phyloP scores from a whole-genome alignment of 2,329 filamentous ascomycete genomes.

The Eutypella sp. region DNA sequence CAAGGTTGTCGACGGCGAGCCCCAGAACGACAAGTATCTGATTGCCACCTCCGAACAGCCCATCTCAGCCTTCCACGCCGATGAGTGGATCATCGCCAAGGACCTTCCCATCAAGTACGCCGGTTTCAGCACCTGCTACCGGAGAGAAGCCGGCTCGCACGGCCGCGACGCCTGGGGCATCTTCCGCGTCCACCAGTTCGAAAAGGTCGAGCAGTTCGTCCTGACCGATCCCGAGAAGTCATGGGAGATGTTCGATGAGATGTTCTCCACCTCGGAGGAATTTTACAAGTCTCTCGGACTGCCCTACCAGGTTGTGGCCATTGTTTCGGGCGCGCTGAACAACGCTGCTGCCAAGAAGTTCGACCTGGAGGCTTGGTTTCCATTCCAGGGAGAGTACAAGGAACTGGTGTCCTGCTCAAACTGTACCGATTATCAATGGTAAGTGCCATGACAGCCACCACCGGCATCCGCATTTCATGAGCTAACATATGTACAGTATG shows the following conservation, averaged over 20 bases:
- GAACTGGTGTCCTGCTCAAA: constrained; percentile 97
- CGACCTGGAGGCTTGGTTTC: constrained; percentile 95
- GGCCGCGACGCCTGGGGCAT: constrained; percentile 96
- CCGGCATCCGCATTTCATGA: too few relatives aligned
- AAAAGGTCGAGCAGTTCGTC: constrained; percentile 62
- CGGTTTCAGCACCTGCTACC: constrained; percentile 91
- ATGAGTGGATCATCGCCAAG: constrained; percentile 83
- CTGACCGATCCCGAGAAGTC: constrained; percentile 78
- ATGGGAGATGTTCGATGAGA: constrained; percentile 89
- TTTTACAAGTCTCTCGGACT: constrained; percentile 89
- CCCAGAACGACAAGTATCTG: constrained; percentile 78
- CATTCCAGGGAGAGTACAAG: constrained; percentile 96
- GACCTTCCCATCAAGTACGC: constrained; percentile 90
- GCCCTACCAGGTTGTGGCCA: constrained; percentile 87
- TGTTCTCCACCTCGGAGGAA: constrained; percentile 87
- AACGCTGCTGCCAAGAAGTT: constrained; percentile 88
- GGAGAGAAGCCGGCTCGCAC: constrained; percentile 89
- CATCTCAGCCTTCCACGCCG: constrained; percentile 84
- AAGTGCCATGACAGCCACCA: neutral
- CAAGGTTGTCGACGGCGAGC: constrained; percentile 86
- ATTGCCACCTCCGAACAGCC: constrained; percentile 89
- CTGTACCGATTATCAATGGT: constrained; percentile 86
- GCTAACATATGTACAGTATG: neutral
- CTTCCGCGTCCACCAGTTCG: constrained; percentile 97
- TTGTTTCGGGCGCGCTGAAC: constrained; percentile 94